phyloP scores from a whole-genome alignment of 345 rosid genomes.

The Durio zibethinus region DNA sequence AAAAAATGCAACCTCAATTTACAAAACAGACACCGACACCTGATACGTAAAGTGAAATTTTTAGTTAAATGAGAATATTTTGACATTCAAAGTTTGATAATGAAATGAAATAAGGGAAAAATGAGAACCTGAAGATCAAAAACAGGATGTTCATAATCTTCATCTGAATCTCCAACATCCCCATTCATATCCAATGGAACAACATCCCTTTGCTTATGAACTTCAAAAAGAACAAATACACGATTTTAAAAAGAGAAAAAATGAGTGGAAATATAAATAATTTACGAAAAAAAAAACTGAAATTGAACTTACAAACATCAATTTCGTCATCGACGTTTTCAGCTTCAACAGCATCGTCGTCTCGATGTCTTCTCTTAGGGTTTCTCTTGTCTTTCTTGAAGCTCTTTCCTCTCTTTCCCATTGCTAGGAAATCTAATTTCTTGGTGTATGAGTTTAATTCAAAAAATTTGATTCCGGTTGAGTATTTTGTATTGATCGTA shows the following conservation, averaged over 20 bases:
- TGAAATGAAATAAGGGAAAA: neutral
- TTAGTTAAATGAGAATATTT: neutral
- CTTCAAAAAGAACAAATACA: conserved; percentile 30
- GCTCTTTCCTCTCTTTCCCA: conserved; percentile 61
- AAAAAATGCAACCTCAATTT: neutral
- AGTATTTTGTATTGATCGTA: neutral
- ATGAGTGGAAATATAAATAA: neutral
- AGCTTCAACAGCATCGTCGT: conserved; percentile 29
- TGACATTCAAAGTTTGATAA: neutral
- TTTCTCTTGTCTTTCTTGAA: conserved; percentile 38
- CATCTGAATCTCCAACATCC: conserved; percentile 61
- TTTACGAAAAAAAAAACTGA: neutral
- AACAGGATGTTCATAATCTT: conserved; percentile 70
- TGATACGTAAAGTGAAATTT: neutral
- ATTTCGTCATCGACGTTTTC: conserved; percentile 64
- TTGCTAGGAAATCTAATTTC: conserved; percentile 16
- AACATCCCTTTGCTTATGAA: conserved; percentile 83
- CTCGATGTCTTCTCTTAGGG: conserved; percentile 36
- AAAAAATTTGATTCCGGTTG: neutral
- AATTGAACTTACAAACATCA: conserved; percentile 51
- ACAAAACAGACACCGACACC: neutral
- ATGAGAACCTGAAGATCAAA: conserved; percentile 53
- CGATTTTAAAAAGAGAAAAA: neutral
- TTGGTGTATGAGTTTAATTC: neutral
- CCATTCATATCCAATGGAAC: conserved; percentile 62